These are phyloP conservation scores for Cyclocybe cylindracea DNA, from an alignment of 768 basidiomycete genomes.

Conservation along the genomic window DNA sequence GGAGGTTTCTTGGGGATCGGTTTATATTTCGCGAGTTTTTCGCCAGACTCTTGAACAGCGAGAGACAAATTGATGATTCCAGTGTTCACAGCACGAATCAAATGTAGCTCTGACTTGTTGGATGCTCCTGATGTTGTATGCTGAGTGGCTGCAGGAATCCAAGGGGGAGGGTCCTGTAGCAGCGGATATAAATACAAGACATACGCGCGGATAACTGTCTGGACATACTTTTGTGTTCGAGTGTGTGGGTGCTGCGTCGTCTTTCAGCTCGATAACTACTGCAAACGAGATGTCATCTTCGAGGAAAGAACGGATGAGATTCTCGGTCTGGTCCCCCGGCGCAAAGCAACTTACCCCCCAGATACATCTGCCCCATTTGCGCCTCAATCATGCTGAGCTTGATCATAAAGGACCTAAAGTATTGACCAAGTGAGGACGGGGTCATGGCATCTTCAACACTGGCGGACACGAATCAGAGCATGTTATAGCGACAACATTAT, in stretches of 20 bases:
- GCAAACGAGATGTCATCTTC: constrained; percentile 78
- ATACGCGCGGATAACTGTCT: background rate
- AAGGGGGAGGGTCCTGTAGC: constrained; percentile 68
- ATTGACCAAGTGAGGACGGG: constrained; percentile 60
- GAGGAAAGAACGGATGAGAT: background rate
- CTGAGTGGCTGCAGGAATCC: constrained; percentile 73
- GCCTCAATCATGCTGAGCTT: constrained; percentile 80
- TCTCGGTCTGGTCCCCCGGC: background rate
- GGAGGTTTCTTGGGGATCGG: constrained; percentile 14
- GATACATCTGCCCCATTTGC: constrained; percentile 59
- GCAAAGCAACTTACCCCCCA: constrained; percentile 43
- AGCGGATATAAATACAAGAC: background rate
- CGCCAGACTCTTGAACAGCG: constrained; percentile 78
- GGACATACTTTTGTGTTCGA: constrained; percentile 44
- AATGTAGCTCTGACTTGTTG: constrained; percentile 70
- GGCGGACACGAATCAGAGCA: background rate
- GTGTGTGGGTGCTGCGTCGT: constrained; percentile 57
- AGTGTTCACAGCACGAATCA: constrained; percentile 81
- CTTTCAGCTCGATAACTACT: constrained; percentile 78
- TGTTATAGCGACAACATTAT: background rate
- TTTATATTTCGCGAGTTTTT: constrained; percentile 53
- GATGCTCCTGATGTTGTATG: constrained; percentile 68
- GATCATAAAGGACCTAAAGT: constrained; percentile 81
- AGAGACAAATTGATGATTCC: constrained; percentile 82
- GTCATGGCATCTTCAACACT: constrained; percentile 78